Evolutionary conservation across 164 flowering plant species (phyloP), one percentile per base, ranked within the genome.

Genomic region (Annona squamosa): DNA sequence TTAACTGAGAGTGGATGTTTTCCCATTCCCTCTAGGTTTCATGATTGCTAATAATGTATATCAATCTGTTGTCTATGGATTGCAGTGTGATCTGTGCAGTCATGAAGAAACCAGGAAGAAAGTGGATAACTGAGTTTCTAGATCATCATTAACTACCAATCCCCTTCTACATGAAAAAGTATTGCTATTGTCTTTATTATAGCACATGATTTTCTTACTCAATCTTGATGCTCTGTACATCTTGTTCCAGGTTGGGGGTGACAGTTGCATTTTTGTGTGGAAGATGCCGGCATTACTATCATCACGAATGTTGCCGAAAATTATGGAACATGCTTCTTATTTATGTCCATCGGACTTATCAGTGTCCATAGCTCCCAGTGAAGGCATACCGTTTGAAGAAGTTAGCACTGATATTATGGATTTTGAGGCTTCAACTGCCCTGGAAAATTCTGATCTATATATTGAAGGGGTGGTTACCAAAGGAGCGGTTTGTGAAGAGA

Each of bases 201-300:
- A 26, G 43, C 5, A 19, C 12, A 5, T 64, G 12, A 41, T 18
- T 64, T 64, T 6, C 17, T 3, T 4, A 10, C 3, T 64, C 9
- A 3, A 13, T 64, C 9, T 68, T 75, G 68, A 41, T 72, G n/a
- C 9, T 46, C 18, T 69, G 16, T 44, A 73, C 12, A 47, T 70
- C 63, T 46, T 45, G 37, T 37, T 70, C 64, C 80, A 91, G 93
- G 92, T 87, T 59, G 87, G 83, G 72, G 90, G 89, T 73, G 92
- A 89, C 77, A 85, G 94, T 64, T 89, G 92, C 83, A 87, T 91
- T 65, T 89, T 91, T 76, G 77, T 91, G 12, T 91, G 94, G 97
- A 85, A 79, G 78, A 37, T 89, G 72, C 94, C 97, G 59, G 69
- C 72, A 63, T 70, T 48, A 71, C 42, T 89, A 63, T 81, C 87